Percentiles rank a stretch among this genome's conserved stretches.
Evolutionary conservation across 805 yeast species (phyloP).

Genomic region (Candida suzukii): DNA sequence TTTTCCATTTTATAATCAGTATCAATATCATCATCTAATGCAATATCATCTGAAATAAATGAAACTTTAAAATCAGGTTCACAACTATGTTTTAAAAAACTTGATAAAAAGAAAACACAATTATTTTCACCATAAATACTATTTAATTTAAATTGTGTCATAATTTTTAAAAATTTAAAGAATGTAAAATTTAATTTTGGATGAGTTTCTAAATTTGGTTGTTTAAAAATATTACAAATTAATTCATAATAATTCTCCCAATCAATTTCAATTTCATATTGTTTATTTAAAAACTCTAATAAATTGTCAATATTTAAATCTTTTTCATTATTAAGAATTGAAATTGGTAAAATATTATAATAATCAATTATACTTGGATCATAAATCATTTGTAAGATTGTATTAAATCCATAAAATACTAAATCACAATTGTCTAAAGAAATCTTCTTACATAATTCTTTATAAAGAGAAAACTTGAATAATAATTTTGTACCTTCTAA

Average conservation of each 20-base stretch:
- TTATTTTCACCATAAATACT: slow-evolving; percentile 11
- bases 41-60: neutral
- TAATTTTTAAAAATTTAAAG: slow-evolving; percentile 13
- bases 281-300: slow-evolving; percentile 6
- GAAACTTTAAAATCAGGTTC: neutral
- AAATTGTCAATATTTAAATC: slow-evolving; percentile 3
- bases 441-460: slow-evolving; percentile 9
- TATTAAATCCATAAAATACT: slow-evolving; percentile 12
- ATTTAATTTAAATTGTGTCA: slow-evolving; percentile 18
- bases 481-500: slow-evolving; percentile 6
- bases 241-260: slow-evolving; percentile 6
- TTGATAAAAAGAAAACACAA: slow-evolving; percentile 19
- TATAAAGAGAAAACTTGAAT: slow-evolving; percentile 18
- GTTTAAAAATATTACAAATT: slow-evolving; percentile 16
- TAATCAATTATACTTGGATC: slow-evolving; percentile 10
- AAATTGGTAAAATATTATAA: slow-evolving; percentile 10
- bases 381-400: slow-evolving; percentile 15
- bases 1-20: slow-evolving; percentile 17
- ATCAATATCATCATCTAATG: neutral
- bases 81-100: slow-evolving; percentile 6
- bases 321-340: slow-evolving; percentile 2
- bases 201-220: slow-evolving; percentile 5
- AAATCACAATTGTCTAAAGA: slow-evolving; percentile 7
- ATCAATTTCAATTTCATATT: neutral
- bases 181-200: slow-evolving; percentile 1